These are phyloP conservation scores for Tanacetum coccineum DNA, from an alignment of 129 eudicot species.

Conservation along the genomic window DNA sequence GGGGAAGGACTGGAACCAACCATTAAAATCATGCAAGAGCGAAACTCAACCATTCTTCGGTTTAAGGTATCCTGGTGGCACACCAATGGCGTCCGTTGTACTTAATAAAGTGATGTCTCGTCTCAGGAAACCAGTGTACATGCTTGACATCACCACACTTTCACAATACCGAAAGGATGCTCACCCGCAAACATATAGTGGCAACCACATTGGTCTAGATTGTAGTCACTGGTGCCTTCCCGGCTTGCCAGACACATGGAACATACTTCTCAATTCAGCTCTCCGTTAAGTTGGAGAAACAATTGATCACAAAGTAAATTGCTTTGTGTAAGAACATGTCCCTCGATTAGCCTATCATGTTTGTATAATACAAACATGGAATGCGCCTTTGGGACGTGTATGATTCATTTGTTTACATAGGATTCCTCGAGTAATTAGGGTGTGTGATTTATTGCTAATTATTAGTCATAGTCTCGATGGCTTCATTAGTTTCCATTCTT, in stretches of 20 bases:
- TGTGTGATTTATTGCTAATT: constrained; percentile 23
- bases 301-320: neutral
- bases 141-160: constrained; percentile 67
- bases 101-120: constrained; percentile 73
- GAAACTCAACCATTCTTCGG: constrained; percentile 70
- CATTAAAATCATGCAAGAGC: constrained; percentile 56
- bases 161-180: constrained; percentile 85
- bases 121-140: constrained; percentile 60
- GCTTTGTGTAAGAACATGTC: constrained; percentile 15
- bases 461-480: constrained; percentile 31
- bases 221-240: constrained; percentile 99
- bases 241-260: constrained; percentile 99
- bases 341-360: neutral
- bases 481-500: constrained; percentile 22
- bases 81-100: constrained; percentile 50
- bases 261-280: constrained; percentile 60
- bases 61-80: constrained; percentile 60
- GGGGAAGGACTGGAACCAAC: constrained; percentile 80
- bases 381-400: constrained; percentile 2
- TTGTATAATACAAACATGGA: constrained; percentile 10
- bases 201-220: constrained; percentile 51
- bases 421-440: constrained; percentile 8
- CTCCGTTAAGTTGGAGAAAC: constrained; percentile 28
- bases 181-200: constrained; percentile 63
- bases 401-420: constrained; percentile 18